These are phyloP conservation scores for Paramecium caudatum DNA, from an alignment of 73 alveolate species.

Conservation along the genomic window DNA sequence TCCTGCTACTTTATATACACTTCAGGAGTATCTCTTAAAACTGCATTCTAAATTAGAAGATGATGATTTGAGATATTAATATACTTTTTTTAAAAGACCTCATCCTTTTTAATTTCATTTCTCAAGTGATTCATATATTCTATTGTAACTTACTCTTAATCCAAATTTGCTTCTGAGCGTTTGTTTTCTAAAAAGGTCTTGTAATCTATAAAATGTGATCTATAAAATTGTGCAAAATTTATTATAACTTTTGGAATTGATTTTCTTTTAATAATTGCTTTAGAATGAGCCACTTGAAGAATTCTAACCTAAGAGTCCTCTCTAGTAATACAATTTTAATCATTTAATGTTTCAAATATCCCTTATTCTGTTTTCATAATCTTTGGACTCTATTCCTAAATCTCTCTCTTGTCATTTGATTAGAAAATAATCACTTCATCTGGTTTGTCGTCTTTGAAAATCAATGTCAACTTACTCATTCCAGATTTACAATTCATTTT, in stretches of 20 bases:
- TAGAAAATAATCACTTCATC: constrained; percentile 22
- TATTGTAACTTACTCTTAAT: background rate
- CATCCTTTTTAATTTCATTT: constrained; percentile 67
- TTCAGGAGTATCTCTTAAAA: constrained; percentile 52
- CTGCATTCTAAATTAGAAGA: constrained; percentile 51
- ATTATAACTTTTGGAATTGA: background rate
- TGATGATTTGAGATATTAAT: constrained; percentile 48
- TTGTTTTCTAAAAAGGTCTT: background rate
- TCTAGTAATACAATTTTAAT: background rate
- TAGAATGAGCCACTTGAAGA: background rate
- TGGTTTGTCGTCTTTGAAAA: constrained; percentile 60
- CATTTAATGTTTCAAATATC: background rate
- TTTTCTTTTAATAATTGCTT: background rate
- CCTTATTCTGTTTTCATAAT: background rate
- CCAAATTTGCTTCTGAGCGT: background rate
- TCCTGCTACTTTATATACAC: background rate
- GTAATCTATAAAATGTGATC: background rate
- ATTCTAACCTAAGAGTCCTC: constrained; percentile 2
- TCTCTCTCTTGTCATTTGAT: constrained; percentile 24
- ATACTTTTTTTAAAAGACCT: background rate
- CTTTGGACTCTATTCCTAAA: background rate
- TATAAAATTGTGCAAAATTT: background rate
- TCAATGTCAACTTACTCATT: background rate
- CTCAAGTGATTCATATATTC: constrained; percentile 61
- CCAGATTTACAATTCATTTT: background rate